Conservation (phyloP, 176 grass and related monocot species). For the Chloris gayana region DNA sequence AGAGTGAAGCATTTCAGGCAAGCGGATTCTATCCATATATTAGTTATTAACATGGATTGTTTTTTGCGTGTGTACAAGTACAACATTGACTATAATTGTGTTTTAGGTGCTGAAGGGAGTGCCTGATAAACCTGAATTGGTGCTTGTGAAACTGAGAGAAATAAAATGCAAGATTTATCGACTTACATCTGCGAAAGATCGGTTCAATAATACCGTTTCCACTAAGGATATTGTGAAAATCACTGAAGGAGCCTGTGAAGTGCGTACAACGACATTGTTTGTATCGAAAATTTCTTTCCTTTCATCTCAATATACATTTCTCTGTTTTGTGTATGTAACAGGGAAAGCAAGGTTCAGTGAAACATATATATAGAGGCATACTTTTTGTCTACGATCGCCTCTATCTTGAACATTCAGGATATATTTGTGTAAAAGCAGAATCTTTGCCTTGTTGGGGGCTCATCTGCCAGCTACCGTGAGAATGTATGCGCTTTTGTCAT, state of each 20-base stretch:
- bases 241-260: constrained; percentile 82
- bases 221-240: constrained; percentile 92
- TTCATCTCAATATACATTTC: too few relatives aligned
- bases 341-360: constrained; percentile 97
- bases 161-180: constrained; percentile 92
- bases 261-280: not conserved
- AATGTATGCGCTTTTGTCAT: constrained; percentile 49
- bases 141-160: constrained; percentile 91
- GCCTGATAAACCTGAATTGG: constrained; percentile 84
- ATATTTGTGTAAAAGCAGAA: constrained; percentile 94
- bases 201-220: constrained; percentile 74
- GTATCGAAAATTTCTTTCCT: too few relatives aligned
- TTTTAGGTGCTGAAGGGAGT: constrained; percentile 92
- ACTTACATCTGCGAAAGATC: constrained; percentile 68
- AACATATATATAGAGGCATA: constrained; percentile 89
- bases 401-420: constrained; percentile 93
- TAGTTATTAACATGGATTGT: too few relatives aligned
- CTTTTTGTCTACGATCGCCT: constrained; percentile 95
- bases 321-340: constrained; percentile 1
- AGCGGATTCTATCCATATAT: not conserved
- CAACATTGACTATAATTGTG: too few relatives aligned
- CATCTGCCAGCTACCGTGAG: constrained; percentile 40
- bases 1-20: constrained; percentile 93
- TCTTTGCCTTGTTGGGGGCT: constrained; percentile 86
- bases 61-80: too few relatives aligned